Evolutionary conservation across 139 green algal genomes (phyloP).

Genomic region (Chlamydomonas incerta): DNA sequence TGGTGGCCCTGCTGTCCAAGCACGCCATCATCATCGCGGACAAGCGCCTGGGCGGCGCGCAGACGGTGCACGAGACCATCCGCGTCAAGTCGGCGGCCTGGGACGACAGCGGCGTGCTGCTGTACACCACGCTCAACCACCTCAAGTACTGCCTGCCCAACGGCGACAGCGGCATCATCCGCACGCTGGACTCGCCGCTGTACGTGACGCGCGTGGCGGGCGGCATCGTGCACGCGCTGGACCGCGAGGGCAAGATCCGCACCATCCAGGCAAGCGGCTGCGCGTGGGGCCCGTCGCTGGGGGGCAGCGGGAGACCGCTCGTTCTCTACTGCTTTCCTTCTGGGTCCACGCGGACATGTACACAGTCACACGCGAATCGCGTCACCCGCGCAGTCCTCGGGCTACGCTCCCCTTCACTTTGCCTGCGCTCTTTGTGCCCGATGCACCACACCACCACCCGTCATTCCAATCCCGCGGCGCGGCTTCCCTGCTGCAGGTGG

Average conservation of each 20-base stretch:
- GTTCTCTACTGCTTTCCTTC: no score
- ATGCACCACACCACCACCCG: no score
- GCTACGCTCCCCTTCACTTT: no score
- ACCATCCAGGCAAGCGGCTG: slow-evolving; percentile 77
- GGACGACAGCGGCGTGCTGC: slow-evolving; percentile 95
- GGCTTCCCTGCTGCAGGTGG: no score
- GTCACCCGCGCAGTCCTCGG: no score
- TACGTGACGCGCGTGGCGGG: slow-evolving; percentile 90
- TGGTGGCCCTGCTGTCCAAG: slow-evolving; percentile 97
- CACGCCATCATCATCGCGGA: slow-evolving; percentile 97
- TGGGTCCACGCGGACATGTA: no score
- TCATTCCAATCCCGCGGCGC: no score
- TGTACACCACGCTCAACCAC: slow-evolving; percentile 99
- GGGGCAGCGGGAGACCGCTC: no score
- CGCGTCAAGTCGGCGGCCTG: slow-evolving; percentile 91
- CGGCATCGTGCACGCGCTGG: slow-evolving; percentile 90
- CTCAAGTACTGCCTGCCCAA: slow-evolving; percentile 99
- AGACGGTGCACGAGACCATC: slow-evolving; percentile 98
- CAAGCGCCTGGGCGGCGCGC: slow-evolving; percentile 89
- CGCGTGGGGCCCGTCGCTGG: neutral
- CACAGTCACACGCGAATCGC: neutral
- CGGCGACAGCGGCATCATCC: slow-evolving; percentile 97
- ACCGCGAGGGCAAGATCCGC: slow-evolving; percentile 95
- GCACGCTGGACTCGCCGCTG: slow-evolving; percentile 95
- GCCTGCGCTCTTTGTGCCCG: no score